Conservation (phyloP, 805 yeast species). For the Citeromyces nyonsensis region DNA sequence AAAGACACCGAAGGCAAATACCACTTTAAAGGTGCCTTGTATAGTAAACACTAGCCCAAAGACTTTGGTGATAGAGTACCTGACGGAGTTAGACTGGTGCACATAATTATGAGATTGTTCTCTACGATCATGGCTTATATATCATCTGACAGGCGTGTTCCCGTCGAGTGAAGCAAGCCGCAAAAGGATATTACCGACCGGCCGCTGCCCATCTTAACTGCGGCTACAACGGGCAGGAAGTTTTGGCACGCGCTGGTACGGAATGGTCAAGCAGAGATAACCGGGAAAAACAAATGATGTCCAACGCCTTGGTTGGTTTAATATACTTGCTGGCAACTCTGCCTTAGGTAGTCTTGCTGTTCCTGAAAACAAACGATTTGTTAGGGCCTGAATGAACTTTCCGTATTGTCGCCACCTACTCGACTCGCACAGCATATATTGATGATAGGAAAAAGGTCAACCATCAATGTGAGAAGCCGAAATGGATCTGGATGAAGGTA, state of each 20-base stretch:
- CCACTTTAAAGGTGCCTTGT: slow-evolving; percentile 72
- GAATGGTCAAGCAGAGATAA: slow-evolving; percentile 41
- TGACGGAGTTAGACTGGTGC: slow-evolving; percentile 58
- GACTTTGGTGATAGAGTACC: slow-evolving; percentile 75
- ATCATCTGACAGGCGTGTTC: slow-evolving; percentile 56
- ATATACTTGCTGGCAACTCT: slow-evolving; percentile 67
- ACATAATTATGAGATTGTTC: slow-evolving; percentile 79
- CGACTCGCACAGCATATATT: slow-evolving; percentile 66
- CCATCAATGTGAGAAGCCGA: no score
- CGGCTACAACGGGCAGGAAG: slow-evolving; percentile 92
- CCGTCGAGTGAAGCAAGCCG: slow-evolving; percentile 50
- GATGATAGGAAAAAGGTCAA: slow-evolving; percentile 22
- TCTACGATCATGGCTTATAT: slow-evolving; percentile 94
- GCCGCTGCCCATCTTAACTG: slow-evolving; percentile 73
- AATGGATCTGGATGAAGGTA: no score
- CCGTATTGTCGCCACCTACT: slow-evolving; percentile 77
- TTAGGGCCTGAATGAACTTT: slow-evolving; percentile 82
- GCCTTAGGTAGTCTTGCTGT: slow-evolving; percentile 76
- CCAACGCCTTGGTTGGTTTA: slow-evolving; percentile 47
- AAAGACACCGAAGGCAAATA: slow-evolving; percentile 29
- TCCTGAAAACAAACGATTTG: slow-evolving; percentile 86
- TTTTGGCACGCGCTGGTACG: slow-evolving; percentile 58
- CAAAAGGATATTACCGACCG: slow-evolving; percentile 56
- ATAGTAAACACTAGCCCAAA: slow-evolving; percentile 53
- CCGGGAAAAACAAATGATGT: slow-evolving; percentile 57